These are phyloP conservation scores for Waltergamsia citrina DNA, from an alignment of 2,329 filamentous ascomycete genomes.

Conservation along the genomic window DNA sequence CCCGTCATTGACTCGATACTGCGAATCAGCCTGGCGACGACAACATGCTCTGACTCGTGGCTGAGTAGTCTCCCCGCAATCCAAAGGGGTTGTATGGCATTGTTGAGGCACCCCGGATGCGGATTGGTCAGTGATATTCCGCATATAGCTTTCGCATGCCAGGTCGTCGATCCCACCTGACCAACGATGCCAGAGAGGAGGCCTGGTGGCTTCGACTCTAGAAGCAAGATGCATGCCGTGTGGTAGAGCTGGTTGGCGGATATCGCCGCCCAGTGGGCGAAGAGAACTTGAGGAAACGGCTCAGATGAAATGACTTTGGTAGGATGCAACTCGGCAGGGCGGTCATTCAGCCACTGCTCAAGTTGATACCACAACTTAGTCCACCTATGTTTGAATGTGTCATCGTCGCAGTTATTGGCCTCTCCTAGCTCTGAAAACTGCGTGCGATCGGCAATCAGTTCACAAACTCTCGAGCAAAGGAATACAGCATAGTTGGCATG, in stretches of 20 bases:
- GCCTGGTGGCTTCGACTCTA: slow-evolving; percentile 20
- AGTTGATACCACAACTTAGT: slow-evolving; percentile 37
- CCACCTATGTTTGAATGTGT: slow-evolving; percentile 34
- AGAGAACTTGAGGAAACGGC: slow-evolving; percentile 43
- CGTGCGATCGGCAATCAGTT: slow-evolving; percentile 38
- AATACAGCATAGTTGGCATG: slow-evolving; percentile 52
- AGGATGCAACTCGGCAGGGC: slow-evolving; percentile 36
- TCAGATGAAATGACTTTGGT: slow-evolving; percentile 29
- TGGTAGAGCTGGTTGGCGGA: slow-evolving; percentile 49
- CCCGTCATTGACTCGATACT: slow-evolving; percentile 41
- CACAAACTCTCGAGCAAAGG: slow-evolving; percentile 39
- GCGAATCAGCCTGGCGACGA: slow-evolving; percentile 32
- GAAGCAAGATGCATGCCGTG: slow-evolving; percentile 41
- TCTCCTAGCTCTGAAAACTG: slow-evolving; percentile 36
- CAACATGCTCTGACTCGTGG: slow-evolving; percentile 32
- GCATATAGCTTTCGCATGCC: slow-evolving; percentile 46
- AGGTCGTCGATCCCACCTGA: slow-evolving; percentile 28
- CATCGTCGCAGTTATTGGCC: slow-evolving; percentile 29
- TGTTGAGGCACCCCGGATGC: slow-evolving; percentile 45
- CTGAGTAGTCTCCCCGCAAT: slow-evolving; percentile 44
- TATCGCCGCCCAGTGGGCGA: slow-evolving; percentile 43
- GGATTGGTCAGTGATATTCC: slow-evolving; percentile 46
- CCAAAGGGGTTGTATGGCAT: slow-evolving; percentile 48
- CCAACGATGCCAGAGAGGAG: slow-evolving; percentile 17
- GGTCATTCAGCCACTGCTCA: slow-evolving; percentile 33